A percentile compares a stretch with the other conserved stretches of the same genome.
Evolutionary conservation across 225 moss, liverwort and hornwort species (phyloP).

Genomic region (Antitrichia curtipendula): DNA sequence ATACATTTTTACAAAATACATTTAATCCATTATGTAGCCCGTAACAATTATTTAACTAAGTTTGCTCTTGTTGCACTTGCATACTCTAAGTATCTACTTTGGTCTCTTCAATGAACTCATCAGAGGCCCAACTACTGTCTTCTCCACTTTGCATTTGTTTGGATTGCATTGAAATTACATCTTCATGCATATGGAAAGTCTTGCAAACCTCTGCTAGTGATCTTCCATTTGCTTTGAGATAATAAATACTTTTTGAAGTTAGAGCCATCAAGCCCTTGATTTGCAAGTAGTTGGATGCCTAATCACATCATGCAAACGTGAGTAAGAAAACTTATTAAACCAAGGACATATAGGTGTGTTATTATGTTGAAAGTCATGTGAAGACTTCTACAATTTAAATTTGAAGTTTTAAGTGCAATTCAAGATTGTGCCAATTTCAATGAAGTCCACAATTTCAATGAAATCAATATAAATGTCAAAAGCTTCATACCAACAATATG

Average conservation of each 20-base stretch:
- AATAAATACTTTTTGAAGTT: background rate
- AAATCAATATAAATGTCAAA: background rate
- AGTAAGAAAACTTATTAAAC: no score
- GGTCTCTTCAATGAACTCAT: background rate
- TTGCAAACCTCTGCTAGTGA: background rate
- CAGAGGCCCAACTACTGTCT: no score
- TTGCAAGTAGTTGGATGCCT: background rate
- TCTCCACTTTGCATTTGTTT: no score
- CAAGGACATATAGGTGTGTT: background rate
- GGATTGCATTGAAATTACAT: background rate
- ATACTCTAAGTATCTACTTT: background rate
- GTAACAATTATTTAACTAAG: no score
- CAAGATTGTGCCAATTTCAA: background rate
- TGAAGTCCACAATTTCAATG: background rate
- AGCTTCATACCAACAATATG: background rate
- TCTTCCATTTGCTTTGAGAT: background rate
- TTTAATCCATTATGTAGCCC: no score
- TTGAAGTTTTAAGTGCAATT: background rate
- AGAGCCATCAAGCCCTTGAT: background rate
- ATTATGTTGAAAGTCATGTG: fast-evolving
- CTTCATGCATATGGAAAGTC: background rate
- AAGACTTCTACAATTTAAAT: background rate
- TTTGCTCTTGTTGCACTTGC: no score
- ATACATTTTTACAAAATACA: background rate
- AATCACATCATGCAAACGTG: background rate